Evolutionary conservation across 495 filamentous ascomycete species (phyloP).

Genomic region (Letharia columbiana): DNA sequence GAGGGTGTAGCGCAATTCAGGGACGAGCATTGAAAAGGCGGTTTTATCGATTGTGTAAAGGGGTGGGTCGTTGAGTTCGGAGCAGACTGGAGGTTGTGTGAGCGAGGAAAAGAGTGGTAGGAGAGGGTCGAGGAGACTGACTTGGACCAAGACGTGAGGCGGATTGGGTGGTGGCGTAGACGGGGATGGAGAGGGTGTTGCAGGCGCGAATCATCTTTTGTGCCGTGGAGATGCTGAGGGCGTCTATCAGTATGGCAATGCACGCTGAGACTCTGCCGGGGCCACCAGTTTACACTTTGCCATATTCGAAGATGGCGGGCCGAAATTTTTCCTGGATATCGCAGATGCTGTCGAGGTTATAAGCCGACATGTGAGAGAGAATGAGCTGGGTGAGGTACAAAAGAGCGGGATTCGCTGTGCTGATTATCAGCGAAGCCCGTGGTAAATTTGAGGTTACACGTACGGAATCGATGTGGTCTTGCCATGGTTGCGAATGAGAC

Average conservation of each 20-base stretch:
- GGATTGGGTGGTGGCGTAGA: conserved; percentile 80
- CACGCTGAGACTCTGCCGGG: not conserved
- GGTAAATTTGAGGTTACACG: conserved; percentile 17
- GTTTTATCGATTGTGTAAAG: conserved; percentile 70
- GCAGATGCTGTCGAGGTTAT: conserved; percentile 60
- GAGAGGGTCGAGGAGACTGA: not conserved
- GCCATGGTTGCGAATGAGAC: conserved; percentile 13
- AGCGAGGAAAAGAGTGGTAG: not conserved
- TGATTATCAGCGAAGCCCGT: not conserved
- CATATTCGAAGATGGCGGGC: conserved; percentile 68
- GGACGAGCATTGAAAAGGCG: conserved; percentile 73
- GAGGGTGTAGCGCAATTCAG: conserved; percentile 35
- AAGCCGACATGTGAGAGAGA: conserved; percentile 8
- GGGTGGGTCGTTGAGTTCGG: conserved; percentile 50
- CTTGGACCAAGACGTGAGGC: conserved; percentile 58
- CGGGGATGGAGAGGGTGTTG: conserved; percentile 60
- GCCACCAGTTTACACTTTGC: conserved; percentile 54
- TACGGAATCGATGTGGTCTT: conserved; percentile 36
- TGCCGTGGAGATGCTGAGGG: conserved; percentile 35
- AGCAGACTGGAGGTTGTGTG: conserved; percentile 41
- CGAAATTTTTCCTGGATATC: conserved; percentile 95
- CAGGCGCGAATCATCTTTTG: conserved; percentile 46
- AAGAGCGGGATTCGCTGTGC: conserved; percentile 57
- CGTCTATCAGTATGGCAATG: conserved; percentile 11
- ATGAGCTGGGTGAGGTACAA: conserved; percentile 43